Conservation (phyloP, 345 rosid species). For the Melaleuca alternifolia region DNA sequence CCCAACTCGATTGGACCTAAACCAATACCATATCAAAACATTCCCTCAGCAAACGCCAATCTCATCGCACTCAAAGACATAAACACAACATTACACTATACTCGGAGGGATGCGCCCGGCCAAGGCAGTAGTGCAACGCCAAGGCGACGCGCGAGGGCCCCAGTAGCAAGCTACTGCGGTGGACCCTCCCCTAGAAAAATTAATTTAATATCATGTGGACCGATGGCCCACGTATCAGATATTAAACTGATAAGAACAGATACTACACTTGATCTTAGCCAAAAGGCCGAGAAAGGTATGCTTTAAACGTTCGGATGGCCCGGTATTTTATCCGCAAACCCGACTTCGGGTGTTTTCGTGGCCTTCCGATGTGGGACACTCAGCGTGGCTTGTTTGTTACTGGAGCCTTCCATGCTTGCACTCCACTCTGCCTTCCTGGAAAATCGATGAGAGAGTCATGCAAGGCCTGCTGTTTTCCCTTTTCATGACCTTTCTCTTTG, state of each 20-base stretch:
- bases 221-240: slow-evolving; percentile 34
- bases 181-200: slow-evolving; percentile 11
- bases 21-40: too few relatives aligned
- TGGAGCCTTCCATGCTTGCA: too few relatives aligned
- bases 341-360: neutral
- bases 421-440: neutral
- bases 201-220: slow-evolving; percentile 32
- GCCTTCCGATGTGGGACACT: neutral
- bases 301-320: rapidly evolving
- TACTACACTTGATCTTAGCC: slow-evolving; percentile 64
- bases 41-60: too few relatives aligned
- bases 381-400: too few relatives aligned
- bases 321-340: too few relatives aligned
- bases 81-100: neutral
- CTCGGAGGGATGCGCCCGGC: slow-evolving; percentile 10
- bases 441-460: neutral
- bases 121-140: slow-evolving; percentile 8
- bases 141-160: neutral
- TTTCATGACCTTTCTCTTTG: neutral
- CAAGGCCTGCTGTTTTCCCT: neutral
- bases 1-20: too few relatives aligned
- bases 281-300: slow-evolving; percentile 66
- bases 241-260: slow-evolving; percentile 57
- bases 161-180: neutral
- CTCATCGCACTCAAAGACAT: too few relatives aligned